A percentile compares a stretch with the other conserved stretches of the same genome.
These are phyloP conservation scores for Eucalyptus cloeziana DNA, from an alignment of 345 rosid genomes.

Conservation along the genomic window DNA sequence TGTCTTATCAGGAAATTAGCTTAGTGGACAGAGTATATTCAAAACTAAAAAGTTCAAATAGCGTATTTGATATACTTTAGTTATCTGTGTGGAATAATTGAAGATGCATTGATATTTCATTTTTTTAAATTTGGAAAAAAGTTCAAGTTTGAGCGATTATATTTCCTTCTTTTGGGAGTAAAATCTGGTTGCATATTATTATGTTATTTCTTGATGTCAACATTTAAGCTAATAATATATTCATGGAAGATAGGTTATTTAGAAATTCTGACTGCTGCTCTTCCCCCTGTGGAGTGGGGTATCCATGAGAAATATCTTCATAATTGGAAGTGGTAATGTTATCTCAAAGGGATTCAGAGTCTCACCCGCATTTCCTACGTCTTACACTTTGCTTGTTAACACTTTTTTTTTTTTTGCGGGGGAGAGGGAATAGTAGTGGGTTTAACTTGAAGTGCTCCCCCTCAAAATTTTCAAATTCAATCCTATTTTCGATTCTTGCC, in stretches of 20 bases:
- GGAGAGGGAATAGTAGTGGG: background rate
- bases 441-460: background rate
- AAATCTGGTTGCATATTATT: background rate
- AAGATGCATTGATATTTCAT: background rate
- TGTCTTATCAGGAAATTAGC: background rate
- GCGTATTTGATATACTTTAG: background rate
- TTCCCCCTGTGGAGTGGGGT: background rate
- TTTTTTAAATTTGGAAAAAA: background rate
- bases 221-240: background rate
- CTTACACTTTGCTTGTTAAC: background rate
- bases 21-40: background rate
- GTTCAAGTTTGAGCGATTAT: background rate
- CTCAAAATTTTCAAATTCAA: background rate
- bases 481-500: background rate
- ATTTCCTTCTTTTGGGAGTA: background rate
- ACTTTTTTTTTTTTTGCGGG: too few relatives aligned
- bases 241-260: background rate
- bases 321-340: background rate
- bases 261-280: background rate
- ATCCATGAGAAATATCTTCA: background rate
- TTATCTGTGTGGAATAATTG: background rate
- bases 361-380: background rate
- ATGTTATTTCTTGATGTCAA: background rate
- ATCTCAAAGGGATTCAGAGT: background rate
- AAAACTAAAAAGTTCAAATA: background rate